Conservation (phyloP, 2,329 filamentous ascomycete genomes). For the Alternaria sp. region DNA sequence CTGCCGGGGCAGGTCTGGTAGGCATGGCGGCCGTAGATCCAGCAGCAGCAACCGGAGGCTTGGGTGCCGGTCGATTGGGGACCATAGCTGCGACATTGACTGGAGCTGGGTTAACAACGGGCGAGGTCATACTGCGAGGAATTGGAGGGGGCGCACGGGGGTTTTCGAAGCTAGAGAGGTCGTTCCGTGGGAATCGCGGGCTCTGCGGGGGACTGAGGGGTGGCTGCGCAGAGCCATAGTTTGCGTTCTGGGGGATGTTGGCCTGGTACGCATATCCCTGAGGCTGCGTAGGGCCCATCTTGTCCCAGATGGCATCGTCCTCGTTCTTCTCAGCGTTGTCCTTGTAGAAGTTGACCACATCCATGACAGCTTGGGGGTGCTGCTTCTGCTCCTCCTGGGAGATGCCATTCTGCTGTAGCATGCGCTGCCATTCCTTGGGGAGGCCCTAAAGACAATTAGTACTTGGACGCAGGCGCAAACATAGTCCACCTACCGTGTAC, state of each 20-base stretch:
- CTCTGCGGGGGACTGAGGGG: slow-evolving; percentile 78
- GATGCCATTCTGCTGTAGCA: slow-evolving; percentile 95
- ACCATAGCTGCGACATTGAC: slow-evolving; percentile 61
- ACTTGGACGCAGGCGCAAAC: slow-evolving; percentile 5
- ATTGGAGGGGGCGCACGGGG: slow-evolving; percentile 92
- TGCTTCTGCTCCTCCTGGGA: slow-evolving; percentile 95
- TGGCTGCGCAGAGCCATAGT: slow-evolving; percentile 55
- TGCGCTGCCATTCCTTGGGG: slow-evolving; percentile 96
- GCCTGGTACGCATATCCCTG: slow-evolving; percentile 55
- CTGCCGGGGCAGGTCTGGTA: slow-evolving; percentile 64
- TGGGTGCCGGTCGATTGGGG: slow-evolving; percentile 84
- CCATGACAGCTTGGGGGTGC: slow-evolving; percentile 93
- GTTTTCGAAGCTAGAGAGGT: slow-evolving; percentile 96
- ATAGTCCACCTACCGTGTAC: slow-evolving; percentile 74
- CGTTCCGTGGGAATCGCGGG: slow-evolving; percentile 86
- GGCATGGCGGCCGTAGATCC: slow-evolving; percentile 59
- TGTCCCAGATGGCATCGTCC: slow-evolving; percentile 92
- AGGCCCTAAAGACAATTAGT: slow-evolving; percentile 70
- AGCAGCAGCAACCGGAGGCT: slow-evolving; percentile 71
- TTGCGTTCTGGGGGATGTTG: slow-evolving; percentile 43
- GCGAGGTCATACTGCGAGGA: slow-evolving; percentile 59
- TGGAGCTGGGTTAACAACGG: slow-evolving; percentile 53
- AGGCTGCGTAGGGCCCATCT: slow-evolving; percentile 87
- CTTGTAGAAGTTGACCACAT: slow-evolving; percentile 97
- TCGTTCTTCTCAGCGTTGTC: slow-evolving; percentile 83